These are phyloP conservation scores for Colletotrichum sp. DNA, from an alignment of 2,329 filamentous ascomycete genomes.

Conservation along the genomic window DNA sequence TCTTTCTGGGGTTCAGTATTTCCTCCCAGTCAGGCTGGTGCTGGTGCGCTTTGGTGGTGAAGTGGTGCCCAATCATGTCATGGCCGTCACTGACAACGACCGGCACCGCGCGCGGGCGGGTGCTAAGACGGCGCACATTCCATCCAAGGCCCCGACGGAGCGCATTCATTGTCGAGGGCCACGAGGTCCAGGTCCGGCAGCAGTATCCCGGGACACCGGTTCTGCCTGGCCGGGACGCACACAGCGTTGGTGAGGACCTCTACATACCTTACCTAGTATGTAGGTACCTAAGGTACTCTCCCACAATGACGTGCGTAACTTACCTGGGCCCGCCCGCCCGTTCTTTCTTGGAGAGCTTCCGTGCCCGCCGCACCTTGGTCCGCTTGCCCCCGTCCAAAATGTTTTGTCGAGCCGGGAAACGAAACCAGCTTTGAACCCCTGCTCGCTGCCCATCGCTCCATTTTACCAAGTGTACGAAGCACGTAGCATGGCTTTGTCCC, in stretches of 20 bases:
- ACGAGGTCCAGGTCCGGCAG: background rate
- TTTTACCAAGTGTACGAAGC: background rate
- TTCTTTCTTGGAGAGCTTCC: background rate
- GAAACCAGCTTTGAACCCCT: conserved; percentile 7
- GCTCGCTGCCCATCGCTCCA: background rate
- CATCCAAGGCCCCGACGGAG: background rate
- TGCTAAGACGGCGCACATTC: background rate
- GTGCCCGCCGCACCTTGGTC: background rate
- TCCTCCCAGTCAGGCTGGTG: background rate
- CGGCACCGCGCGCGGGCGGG: background rate
- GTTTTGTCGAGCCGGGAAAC: background rate
- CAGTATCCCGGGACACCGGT: background rate
- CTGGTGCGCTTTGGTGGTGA: background rate
- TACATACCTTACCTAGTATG: background rate
- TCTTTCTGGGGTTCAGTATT: background rate
- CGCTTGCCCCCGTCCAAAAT: background rate
- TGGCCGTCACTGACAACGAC: background rate
- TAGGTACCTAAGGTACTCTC: too few relatives aligned
- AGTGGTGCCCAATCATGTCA: background rate
- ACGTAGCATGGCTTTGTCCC: background rate
- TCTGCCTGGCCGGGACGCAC: background rate
- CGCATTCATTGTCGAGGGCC: background rate
- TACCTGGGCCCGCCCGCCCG: background rate
- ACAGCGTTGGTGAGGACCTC: background rate
- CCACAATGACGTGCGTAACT: background rate